Conservation (phyloP, 768 basidiomycete genomes). For the Podaxis sp. region DNA sequence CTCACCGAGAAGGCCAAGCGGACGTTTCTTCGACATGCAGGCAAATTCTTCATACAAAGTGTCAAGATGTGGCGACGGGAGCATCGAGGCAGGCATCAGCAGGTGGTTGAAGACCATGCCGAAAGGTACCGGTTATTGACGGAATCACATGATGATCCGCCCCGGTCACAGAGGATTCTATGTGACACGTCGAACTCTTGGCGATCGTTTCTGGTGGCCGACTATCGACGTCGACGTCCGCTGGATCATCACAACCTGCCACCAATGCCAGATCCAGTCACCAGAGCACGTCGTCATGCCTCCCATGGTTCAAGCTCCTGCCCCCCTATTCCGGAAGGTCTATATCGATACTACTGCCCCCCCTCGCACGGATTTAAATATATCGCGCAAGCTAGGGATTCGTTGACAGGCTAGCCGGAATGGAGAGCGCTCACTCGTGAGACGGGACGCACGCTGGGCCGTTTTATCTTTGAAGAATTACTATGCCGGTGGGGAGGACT, state of each 20-base stretch:
- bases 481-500: too few relatives aligned
- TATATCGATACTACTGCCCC: too few relatives aligned
- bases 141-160: slow-evolving; percentile 25
- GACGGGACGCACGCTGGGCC: too few relatives aligned
- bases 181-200: slow-evolving; percentile 19
- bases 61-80: slow-evolving; percentile 24
- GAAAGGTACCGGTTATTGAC: slow-evolving; percentile 21
- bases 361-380: too few relatives aligned
- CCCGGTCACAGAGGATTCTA: slow-evolving; percentile 29
- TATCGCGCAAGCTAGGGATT: too few relatives aligned
- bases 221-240: slow-evolving; percentile 21
- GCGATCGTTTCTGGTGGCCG: slow-evolving; percentile 33
- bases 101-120: slow-evolving; percentile 18
- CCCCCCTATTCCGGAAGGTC: too few relatives aligned
- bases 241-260: slow-evolving; percentile 16
- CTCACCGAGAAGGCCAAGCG: neutral
- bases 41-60: slow-evolving; percentile 10
- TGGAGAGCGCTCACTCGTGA: too few relatives aligned
- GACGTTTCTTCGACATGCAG: neutral
- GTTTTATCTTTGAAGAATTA: too few relatives aligned
- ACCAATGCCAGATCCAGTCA: too few relatives aligned
- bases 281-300: too few relatives aligned
- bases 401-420: too few relatives aligned
- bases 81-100: slow-evolving; percentile 20
- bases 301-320: too few relatives aligned